These are phyloP conservation scores for Trichoderma pleuroti DNA, from an alignment of 2,329 filamentous ascomycete genomes.

Conservation along the genomic window DNA sequence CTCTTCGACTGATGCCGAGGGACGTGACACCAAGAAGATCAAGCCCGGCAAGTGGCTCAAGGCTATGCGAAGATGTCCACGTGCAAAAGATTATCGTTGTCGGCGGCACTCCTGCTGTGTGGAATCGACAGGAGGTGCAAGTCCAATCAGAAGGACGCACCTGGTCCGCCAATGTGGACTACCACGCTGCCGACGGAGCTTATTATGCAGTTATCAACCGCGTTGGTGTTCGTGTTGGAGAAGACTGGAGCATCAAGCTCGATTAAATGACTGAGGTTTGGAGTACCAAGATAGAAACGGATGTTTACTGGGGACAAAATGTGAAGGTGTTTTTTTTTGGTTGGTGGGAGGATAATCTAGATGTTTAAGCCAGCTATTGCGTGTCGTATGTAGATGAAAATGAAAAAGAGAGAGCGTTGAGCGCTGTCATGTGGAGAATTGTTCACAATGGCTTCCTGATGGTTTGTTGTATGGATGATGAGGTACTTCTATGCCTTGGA, in stretches of 20 bases:
- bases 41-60: slow-evolving; percentile 69
- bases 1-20: slow-evolving; percentile 65
- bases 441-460: not conserved
- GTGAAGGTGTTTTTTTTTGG: not conserved
- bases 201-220: slow-evolving; percentile 53
- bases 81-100: slow-evolving; percentile 85
- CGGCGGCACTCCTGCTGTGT: slow-evolving; percentile 70
- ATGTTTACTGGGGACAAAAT: not conserved
- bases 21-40: slow-evolving; percentile 49
- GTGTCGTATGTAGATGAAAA: not conserved
- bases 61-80: slow-evolving; percentile 67
- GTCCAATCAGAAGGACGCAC: slow-evolving; percentile 52
- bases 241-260: slow-evolving; percentile 50
- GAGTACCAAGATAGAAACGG: not conserved
- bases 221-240: slow-evolving; percentile 49
- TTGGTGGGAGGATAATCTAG: not conserved
- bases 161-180: slow-evolving; percentile 60
- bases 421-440: not conserved
- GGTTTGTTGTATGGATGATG: not conserved
- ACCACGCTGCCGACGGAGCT: slow-evolving; percentile 47
- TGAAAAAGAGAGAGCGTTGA: slow-evolving; percentile 4
- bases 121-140: slow-evolving; percentile 62
- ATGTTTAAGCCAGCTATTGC: not conserved
- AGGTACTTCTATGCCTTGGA: not conserved
- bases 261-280: not conserved